phyloP scores from a whole-genome alignment of 176 grass and related monocot species.

The Triticum turgidum region DNA sequence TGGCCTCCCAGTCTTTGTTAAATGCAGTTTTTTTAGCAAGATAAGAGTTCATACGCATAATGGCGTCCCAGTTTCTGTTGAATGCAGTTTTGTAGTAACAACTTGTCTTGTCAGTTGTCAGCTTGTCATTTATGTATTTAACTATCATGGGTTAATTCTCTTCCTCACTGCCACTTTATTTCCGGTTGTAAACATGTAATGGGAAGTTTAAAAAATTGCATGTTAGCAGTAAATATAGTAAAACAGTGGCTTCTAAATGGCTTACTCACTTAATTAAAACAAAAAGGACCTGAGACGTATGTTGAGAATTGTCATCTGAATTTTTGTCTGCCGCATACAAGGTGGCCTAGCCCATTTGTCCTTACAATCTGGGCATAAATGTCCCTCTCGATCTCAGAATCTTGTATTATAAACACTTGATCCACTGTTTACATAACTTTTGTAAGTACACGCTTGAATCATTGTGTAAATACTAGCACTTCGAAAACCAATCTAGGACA shows the following conservation, averaged over 20 bases:
- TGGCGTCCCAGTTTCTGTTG: not conserved
- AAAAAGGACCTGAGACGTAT: not conserved
- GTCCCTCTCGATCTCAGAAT: not conserved
- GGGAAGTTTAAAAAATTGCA: not conserved
- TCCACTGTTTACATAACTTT: slow-evolving; percentile 3
- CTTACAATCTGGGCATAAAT: slow-evolving; percentile 2
- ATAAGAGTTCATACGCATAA: not conserved
- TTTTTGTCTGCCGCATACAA: slow-evolving; percentile 12
- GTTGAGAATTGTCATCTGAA: not conserved
- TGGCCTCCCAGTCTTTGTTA: not conserved
- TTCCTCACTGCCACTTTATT: not conserved
- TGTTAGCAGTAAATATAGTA: slow-evolving; percentile 3
- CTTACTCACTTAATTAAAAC: slow-evolving; percentile 11
- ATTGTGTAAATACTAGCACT: slow-evolving; percentile 14
- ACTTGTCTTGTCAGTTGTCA: no score
- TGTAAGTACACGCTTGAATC: slow-evolving; percentile 16
- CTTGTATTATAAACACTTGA: not conserved
- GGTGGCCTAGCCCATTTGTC: not conserved
- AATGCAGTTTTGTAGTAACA: not conserved
- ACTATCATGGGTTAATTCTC: not conserved
- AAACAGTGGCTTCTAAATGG: not conserved
- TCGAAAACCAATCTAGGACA: not conserved
- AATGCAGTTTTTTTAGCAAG: slow-evolving; percentile 10
- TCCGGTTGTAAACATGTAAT: slow-evolving; percentile 5
- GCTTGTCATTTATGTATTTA: not conserved